Percentiles rank a stretch among this genome's conserved stretches.
Conservation (phyloP, 2,329 filamentous ascomycete genomes). For the Stylonectria norvegica region DNA sequence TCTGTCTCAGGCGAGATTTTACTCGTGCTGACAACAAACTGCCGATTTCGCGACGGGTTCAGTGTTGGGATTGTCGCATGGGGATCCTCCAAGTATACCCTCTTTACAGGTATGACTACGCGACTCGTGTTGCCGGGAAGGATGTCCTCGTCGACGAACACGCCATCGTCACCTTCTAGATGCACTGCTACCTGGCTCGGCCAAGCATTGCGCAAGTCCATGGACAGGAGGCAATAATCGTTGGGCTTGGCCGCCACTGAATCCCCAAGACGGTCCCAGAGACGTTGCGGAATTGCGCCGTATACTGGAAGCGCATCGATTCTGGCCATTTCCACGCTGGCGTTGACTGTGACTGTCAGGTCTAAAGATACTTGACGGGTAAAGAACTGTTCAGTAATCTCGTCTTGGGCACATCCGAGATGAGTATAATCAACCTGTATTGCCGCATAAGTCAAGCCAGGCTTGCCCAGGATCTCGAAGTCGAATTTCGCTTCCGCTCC, state of each 20-base stretch:
- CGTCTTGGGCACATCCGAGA: constrained; percentile 66
- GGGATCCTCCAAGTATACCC: constrained; percentile 72
- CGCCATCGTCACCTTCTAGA: constrained; percentile 52
- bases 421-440: constrained; percentile 85
- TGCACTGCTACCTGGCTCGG: constrained; percentile 71
- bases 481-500: constrained; percentile 68
- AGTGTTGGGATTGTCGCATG: constrained; percentile 75
- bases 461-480: constrained; percentile 82
- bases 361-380: constrained; percentile 80
- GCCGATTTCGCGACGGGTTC: constrained; percentile 78
- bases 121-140: constrained; percentile 68
- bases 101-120: constrained; percentile 70
- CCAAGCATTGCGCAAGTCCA: constrained; percentile 90
- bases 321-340: constrained; percentile 76
- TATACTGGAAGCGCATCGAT: constrained; percentile 76
- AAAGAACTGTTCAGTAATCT: constrained; percentile 71
- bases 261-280: constrained; percentile 51
- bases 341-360: constrained; percentile 85
- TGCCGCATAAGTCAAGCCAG: constrained; percentile 73
- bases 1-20: constrained; percentile 78
- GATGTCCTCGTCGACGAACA: constrained; percentile 53
- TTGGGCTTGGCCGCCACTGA: constrained; percentile 42
- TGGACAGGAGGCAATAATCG: constrained; percentile 72
- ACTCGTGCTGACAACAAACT: constrained; percentile 83
- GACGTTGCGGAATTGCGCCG: constrained; percentile 57